phyloP scores from a whole-genome alignment of 352 stramenopile species.

The Thalassiosira mediterranea region DNA sequence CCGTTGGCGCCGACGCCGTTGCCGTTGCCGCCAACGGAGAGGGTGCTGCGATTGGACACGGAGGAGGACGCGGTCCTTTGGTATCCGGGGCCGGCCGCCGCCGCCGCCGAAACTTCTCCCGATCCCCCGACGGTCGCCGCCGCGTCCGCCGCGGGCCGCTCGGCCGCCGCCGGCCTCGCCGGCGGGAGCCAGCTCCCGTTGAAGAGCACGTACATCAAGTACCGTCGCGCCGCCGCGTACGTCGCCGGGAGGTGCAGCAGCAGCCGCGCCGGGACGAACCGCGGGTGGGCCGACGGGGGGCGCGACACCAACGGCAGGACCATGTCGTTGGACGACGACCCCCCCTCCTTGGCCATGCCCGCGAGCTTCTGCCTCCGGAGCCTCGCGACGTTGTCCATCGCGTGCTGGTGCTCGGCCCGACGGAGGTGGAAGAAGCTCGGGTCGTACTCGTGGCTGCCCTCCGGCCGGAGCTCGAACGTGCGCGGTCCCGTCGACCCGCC shows the following conservation, averaged over 20 bases:
- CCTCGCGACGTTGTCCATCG: slow-evolving; percentile 81
- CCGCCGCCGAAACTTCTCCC: slow-evolving; percentile 30
- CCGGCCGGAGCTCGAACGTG: slow-evolving; percentile 72
- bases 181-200: slow-evolving; percentile 80
- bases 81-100: neutral
- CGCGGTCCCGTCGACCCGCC: slow-evolving; percentile 59
- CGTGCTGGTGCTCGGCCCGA: slow-evolving; percentile 83
- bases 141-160: slow-evolving; percentile 15
- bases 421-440: slow-evolving; percentile 82
- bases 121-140: slow-evolving; percentile 1
- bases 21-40: slow-evolving; percentile 7
- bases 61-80: slow-evolving; percentile 32
- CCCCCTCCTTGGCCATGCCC: slow-evolving; percentile 13
- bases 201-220: slow-evolving; percentile 80
- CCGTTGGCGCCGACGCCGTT: slow-evolving; percentile 3
- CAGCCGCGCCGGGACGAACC: slow-evolving; percentile 80
- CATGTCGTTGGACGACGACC: slow-evolving; percentile 27
- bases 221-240: slow-evolving; percentile 77
- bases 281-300: slow-evolving; percentile 76
- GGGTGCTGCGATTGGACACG: slow-evolving; percentile 41
- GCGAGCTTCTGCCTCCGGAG: slow-evolving; percentile 72
- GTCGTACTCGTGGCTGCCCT: slow-evolving; percentile 83
- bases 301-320: slow-evolving; percentile 76
- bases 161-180: slow-evolving; percentile 53
- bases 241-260: slow-evolving; percentile 78